phyloP scores from a whole-genome alignment of 371 early-diverging fungal species.

The Zopfochytrium polystomum region DNA sequence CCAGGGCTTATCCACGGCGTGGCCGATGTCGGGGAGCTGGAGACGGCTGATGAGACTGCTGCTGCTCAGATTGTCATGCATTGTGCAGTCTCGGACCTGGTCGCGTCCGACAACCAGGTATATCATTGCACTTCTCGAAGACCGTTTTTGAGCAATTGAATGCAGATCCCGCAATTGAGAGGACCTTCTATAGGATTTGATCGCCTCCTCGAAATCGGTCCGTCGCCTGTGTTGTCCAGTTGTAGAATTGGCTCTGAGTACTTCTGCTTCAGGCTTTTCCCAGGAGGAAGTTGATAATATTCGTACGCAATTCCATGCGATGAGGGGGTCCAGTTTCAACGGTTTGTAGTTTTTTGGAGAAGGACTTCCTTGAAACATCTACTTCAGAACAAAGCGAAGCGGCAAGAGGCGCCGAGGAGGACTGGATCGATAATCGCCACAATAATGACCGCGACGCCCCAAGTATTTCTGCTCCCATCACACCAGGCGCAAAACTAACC shows the following conservation, averaged over 20 bases:
- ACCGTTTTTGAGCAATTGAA: neutral
- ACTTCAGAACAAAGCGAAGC: constrained; percentile 11
- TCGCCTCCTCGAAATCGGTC: constrained; percentile 61
- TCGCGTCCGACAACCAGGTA: neutral
- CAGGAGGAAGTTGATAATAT: constrained; percentile 64
- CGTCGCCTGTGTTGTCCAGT: neutral
- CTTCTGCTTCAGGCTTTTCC: constrained; percentile 49
- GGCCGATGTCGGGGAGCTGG: too few relatives aligned
- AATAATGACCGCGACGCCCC: neutral
- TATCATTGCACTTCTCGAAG: neutral
- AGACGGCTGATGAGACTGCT: too few relatives aligned
- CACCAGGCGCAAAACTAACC: neutral
- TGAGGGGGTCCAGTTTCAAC: constrained; percentile 30
- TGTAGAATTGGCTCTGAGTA: neutral
- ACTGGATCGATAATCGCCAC: constrained; percentile 66
- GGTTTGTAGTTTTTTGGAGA: neutral
- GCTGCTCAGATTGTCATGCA: too few relatives aligned
- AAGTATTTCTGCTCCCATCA: neutral
- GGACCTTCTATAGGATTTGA: constrained; percentile 62
- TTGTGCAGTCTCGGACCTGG: constrained; percentile 23
- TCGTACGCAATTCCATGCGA: constrained; percentile 61
- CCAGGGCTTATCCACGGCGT: too few relatives aligned
- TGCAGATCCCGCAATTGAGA: neutral
- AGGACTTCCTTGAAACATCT: neutral
- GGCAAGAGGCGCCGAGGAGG: constrained; percentile 59